Conservation (phyloP, 352 stramenopile species). For the Plasmopara muralis region DNA sequence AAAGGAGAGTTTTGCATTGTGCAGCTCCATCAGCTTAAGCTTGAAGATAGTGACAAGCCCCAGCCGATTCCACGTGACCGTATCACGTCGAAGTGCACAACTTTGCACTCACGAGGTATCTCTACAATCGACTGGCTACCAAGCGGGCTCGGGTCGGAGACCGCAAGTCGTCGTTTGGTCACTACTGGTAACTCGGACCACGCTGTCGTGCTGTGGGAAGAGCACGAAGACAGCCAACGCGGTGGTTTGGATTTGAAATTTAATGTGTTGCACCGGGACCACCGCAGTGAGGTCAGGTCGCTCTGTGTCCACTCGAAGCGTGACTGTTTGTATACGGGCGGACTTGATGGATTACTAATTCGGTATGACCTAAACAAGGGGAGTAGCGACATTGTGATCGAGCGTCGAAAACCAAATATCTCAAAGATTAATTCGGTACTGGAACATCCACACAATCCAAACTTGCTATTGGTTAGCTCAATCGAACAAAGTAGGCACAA, state of each 20-base stretch:
- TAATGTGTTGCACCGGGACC: slow-evolving; percentile 60
- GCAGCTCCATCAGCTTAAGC: slow-evolving; percentile 53
- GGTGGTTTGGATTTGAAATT: slow-evolving; percentile 50
- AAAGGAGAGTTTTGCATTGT: slow-evolving; percentile 75
- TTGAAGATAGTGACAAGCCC: slow-evolving; percentile 36
- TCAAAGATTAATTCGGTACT: slow-evolving; percentile 81
- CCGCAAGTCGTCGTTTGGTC: slow-evolving; percentile 47
- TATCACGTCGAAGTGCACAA: slow-evolving; percentile 54
- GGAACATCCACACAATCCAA: slow-evolving; percentile 78
- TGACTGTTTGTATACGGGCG: slow-evolving; percentile 57
- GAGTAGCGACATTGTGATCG: slow-evolving; percentile 36
- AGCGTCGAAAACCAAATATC: slow-evolving; percentile 69
- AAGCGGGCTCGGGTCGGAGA: slow-evolving; percentile 34
- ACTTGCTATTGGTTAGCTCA: slow-evolving; percentile 69
- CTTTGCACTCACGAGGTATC: slow-evolving; percentile 53
- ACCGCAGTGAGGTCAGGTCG: slow-evolving; percentile 67
- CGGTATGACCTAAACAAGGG: slow-evolving; percentile 61
- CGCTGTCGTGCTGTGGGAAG: slow-evolving; percentile 69
- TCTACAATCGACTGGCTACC: slow-evolving; percentile 68
- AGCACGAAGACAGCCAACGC: slow-evolving; percentile 31
- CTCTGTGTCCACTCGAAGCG: slow-evolving; percentile 76
- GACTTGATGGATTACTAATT: slow-evolving; percentile 63
- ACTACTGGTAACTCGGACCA: slow-evolving; percentile 69
- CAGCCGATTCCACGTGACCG: slow-evolving; percentile 47
- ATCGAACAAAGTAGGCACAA: slow-evolving; percentile 61